Evolutionary conservation across 2,329 filamentous ascomycete genomes (phyloP).

Genomic region (Fonsecaea multimorphosa): DNA sequence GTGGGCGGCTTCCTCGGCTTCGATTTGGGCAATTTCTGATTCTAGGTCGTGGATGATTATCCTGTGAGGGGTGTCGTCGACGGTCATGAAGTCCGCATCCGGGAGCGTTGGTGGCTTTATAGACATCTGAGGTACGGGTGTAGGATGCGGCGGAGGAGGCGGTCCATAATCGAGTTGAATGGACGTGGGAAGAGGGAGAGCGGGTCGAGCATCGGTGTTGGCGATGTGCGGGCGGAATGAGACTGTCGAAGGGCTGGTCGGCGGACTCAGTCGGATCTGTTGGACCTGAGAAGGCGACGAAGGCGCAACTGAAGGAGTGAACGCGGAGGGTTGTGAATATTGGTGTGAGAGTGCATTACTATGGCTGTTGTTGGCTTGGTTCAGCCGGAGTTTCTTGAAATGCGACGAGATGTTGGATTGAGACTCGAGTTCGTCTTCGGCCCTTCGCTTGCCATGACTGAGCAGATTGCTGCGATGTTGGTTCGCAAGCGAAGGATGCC

Average conservation of each 20-base stretch:
- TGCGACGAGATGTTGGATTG: constrained; percentile 36
- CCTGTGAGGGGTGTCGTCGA: constrained; percentile 85
- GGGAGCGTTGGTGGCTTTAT: constrained; percentile 16
- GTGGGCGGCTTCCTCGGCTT: constrained; percentile 58
- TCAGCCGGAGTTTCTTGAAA: constrained; percentile 37
- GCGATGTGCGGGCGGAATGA: constrained; percentile 24
- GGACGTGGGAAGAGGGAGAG: neutral
- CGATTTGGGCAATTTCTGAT: constrained; percentile 76
- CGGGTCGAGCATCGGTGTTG: constrained; percentile 27
- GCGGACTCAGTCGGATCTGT: constrained; percentile 3
- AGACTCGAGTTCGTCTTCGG: constrained; percentile 31
- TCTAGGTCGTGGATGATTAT: constrained; percentile 92
- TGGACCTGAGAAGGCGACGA: constrained; percentile 10
- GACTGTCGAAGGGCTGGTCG: constrained; percentile 4
- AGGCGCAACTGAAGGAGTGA: neutral
- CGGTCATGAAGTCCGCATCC: constrained; percentile 70
- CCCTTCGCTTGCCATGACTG: constrained; percentile 29
- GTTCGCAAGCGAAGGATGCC: constrained; percentile 19
- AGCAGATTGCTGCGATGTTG: constrained; percentile 31
- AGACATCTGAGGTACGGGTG: neutral
- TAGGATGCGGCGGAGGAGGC: constrained; percentile 13
- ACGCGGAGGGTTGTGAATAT: neutral
- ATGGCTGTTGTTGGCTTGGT: constrained; percentile 19
- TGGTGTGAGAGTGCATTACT: constrained; percentile 3
- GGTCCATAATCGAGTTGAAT: neutral